Conservation (phyloP, 495 filamentous ascomycete genomes). For the Talaromyces borbonicus region DNA sequence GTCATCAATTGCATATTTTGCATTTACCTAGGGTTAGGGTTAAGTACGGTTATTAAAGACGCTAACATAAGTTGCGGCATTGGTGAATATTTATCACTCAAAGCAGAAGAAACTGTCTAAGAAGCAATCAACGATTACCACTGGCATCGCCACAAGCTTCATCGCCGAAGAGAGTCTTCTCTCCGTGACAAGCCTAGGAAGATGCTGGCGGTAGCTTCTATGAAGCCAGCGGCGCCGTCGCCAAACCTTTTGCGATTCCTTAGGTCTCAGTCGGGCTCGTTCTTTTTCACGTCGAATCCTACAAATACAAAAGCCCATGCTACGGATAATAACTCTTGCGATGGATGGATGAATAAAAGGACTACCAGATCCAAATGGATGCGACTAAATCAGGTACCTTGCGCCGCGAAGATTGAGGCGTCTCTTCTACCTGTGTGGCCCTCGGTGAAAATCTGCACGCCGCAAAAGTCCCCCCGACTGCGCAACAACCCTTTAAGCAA, state of each 20-base stretch:
- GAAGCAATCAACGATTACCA: not conserved
- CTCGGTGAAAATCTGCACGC: slow-evolving; percentile 1
- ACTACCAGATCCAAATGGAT: slow-evolving; percentile 13
- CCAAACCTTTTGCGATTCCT: slow-evolving; percentile 51
- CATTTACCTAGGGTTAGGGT: too few species aligned
- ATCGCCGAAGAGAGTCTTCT: not conserved
- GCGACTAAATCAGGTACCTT: slow-evolving; percentile 11
- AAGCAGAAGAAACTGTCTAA: not conserved
- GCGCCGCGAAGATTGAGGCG: slow-evolving; percentile 9
- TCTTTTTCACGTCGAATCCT: slow-evolving; percentile 39
- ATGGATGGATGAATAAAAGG: slow-evolving; percentile 8
- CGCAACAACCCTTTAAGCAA: not conserved
- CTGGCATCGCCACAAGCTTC: not conserved
- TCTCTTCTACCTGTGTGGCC: slow-evolving; percentile 6
- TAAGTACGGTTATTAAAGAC: too few species aligned
- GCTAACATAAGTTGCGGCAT: not conserved
- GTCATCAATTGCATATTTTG: not conserved
- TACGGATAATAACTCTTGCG: not conserved
- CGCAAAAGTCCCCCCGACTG: not conserved
- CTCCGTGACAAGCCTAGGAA: slow-evolving; percentile 11
- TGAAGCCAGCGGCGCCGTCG: slow-evolving; percentile 44
- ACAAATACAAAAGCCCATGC: slow-evolving; percentile 8
- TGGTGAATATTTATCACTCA: slow-evolving; percentile 1
- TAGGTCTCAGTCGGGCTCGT: slow-evolving; percentile 46
- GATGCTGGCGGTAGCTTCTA: slow-evolving; percentile 30